Conservation (phyloP, 2,329 filamentous ascomycete genomes). For the Diaporthe helianthi region DNA sequence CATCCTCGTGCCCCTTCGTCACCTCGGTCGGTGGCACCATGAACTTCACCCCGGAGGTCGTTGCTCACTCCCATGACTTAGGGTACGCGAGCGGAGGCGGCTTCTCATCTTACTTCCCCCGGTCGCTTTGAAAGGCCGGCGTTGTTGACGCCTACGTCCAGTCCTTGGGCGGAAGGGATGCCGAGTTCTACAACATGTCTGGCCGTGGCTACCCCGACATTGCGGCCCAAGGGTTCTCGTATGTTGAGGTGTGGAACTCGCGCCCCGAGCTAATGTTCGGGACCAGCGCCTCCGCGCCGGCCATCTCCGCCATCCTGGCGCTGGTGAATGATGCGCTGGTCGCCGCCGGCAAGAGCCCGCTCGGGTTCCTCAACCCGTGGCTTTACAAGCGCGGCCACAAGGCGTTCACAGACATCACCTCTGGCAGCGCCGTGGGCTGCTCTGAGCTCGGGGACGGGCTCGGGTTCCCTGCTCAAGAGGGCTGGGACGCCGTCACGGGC, state of each 20-base stretch:
- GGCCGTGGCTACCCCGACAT: constrained; percentile 61
- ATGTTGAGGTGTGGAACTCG: constrained; percentile 48
- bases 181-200: constrained; percentile 51
- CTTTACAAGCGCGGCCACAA: constrained; percentile 52
- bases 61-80: too few relatives aligned
- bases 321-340: constrained; percentile 62
- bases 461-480: constrained; percentile 45
- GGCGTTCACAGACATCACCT: constrained; percentile 50
- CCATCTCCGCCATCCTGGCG: constrained; percentile 61
- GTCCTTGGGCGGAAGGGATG: constrained; percentile 50
- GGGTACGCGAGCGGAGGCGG: constrained; percentile 56
- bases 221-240: constrained; percentile 64
- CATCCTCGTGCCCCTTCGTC: constrained; percentile 62
- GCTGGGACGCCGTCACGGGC: constrained; percentile 59
- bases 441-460: constrained; percentile 26
- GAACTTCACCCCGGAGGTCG: constrained; percentile 41
- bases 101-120: constrained; percentile 58
- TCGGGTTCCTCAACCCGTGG: constrained; percentile 62
- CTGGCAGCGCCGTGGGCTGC: constrained; percentile 50
- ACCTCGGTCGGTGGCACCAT: constrained; percentile 67
- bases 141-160: constrained; percentile 51
- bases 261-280: constrained; percentile 44
- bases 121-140: constrained; percentile 53
- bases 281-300: constrained; percentile 61
- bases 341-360: constrained; percentile 52